These are phyloP conservation scores for Cyberlindnera samutprakarnensis DNA, from an alignment of 805 yeast species.

Conservation along the genomic window DNA sequence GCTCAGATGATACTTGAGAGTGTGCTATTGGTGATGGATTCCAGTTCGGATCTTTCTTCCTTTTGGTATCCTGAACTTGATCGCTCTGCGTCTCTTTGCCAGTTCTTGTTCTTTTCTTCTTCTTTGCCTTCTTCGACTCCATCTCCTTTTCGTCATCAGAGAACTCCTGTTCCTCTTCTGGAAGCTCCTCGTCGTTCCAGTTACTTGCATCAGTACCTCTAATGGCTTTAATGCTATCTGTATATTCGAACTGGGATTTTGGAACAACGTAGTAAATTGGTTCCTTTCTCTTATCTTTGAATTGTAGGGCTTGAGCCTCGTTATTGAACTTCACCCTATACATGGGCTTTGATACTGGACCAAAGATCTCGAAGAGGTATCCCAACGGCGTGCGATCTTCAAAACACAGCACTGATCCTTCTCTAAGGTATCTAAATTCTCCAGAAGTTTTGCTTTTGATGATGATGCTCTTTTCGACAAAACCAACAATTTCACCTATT, in stretches of 20 bases:
- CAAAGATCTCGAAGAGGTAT: slow-evolving; percentile 80
- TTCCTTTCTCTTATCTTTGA: slow-evolving; percentile 41
- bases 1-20: not conserved
- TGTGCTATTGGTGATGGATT: slow-evolving; percentile 1
- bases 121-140: slow-evolving; percentile 51
- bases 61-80: slow-evolving; percentile 1
- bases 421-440: slow-evolving; percentile 76
- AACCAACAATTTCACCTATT: slow-evolving; percentile 60
- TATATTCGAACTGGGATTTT: slow-evolving; percentile 69
- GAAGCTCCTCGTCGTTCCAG: slow-evolving; percentile 88
- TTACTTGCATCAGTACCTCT: slow-evolving; percentile 96
- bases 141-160: slow-evolving; percentile 91
- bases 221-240: slow-evolving; percentile 57
- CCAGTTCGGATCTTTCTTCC: slow-evolving; percentile 1
- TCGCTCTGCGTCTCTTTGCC: slow-evolving; percentile 9
- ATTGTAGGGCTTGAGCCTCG: slow-evolving; percentile 39
- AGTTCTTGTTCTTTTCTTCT: slow-evolving; percentile 28
- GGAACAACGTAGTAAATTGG: slow-evolving; percentile 74
- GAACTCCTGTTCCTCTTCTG: slow-evolving; percentile 89
- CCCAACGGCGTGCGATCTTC: slow-evolving; percentile 69
- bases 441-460: slow-evolving; percentile 72
- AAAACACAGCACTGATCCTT: slow-evolving; percentile 72
- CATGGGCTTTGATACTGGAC: slow-evolving; percentile 74
- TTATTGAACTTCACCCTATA: slow-evolving; percentile 65
- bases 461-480: slow-evolving; percentile 67